These are phyloP conservation scores for Zalaria sp. DNA, from an alignment of 2,329 filamentous ascomycete genomes.

Conservation along the genomic window DNA sequence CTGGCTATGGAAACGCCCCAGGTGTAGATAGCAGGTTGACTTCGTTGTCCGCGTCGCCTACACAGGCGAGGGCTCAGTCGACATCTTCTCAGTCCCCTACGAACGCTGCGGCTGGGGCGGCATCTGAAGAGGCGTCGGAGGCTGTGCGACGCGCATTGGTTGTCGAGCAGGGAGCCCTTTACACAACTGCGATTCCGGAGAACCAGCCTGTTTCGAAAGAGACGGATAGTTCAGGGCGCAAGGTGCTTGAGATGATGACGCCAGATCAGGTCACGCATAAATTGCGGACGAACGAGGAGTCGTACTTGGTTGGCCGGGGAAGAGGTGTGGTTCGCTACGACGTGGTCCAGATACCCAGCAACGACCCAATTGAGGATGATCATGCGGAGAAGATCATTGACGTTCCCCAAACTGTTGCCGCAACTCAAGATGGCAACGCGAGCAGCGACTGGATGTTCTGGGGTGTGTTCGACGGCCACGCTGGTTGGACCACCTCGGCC, in stretches of 20 bases:
- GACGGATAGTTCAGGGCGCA: slow-evolving; percentile 69
- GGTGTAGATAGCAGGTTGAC: too few species aligned
- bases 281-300: slow-evolving; percentile 78
- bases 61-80: slow-evolving; percentile 24
- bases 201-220: slow-evolving; percentile 81
- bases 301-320: slow-evolving; percentile 77
- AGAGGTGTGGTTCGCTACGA: slow-evolving; percentile 90
- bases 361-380: slow-evolving; percentile 96
- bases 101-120: slow-evolving; percentile 6
- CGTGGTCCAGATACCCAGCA: slow-evolving; percentile 85
- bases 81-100: slow-evolving; percentile 10
- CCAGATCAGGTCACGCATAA: slow-evolving; percentile 87
- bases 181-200: slow-evolving; percentile 72
- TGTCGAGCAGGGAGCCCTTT: slow-evolving; percentile 80
- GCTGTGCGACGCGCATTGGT: slow-evolving; percentile 54
- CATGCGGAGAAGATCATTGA: slow-evolving; percentile 97
- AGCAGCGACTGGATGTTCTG: slow-evolving; percentile 98
- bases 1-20: slow-evolving; percentile 17
- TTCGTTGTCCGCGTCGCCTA: slow-evolving; percentile 12
- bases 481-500: slow-evolving; percentile 95
- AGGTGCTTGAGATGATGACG: slow-evolving; percentile 89
- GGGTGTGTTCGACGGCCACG: slow-evolving; percentile 97
- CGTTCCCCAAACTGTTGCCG: slow-evolving; percentile 49
- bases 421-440: slow-evolving; percentile 38
- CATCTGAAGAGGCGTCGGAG: slow-evolving; percentile 35